These are phyloP conservation scores for Fomes fomentarius DNA, from an alignment of 1,284 basidiomycete species.

Conservation along the genomic window DNA sequence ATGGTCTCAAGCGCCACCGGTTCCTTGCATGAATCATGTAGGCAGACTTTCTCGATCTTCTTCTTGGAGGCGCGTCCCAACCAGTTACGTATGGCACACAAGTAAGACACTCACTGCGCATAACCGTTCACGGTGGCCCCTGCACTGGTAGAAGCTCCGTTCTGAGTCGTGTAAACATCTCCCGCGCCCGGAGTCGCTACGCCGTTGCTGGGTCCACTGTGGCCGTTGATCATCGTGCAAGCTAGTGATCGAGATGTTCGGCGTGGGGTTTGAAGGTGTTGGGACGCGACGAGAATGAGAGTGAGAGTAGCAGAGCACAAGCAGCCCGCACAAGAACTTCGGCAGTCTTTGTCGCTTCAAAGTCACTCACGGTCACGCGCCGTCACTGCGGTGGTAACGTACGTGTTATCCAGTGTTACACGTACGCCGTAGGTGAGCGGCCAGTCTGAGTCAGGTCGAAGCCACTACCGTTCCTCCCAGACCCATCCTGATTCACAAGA, in stretches of 20 bases:
- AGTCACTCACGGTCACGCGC: slow-evolving; percentile 2
- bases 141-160: slow-evolving; percentile 29
- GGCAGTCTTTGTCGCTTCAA: slow-evolving; percentile 1
- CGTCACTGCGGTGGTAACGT: no score
- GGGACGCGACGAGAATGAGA: background rate
- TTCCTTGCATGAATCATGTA: background rate
- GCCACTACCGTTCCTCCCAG: no score
- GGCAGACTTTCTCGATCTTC: background rate
- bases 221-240: slow-evolving; percentile 33
- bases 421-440: no score
- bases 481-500: no score
- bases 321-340: slow-evolving; percentile 3
- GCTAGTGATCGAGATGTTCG: background rate
- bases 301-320: background rate
- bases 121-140: slow-evolving; percentile 30
- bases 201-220: slow-evolving; percentile 36
- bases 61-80: background rate
- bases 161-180: slow-evolving; percentile 28
- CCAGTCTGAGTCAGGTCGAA: no score
- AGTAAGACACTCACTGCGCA: slow-evolving; percentile 29
- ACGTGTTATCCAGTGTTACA: no score
- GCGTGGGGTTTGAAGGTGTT: background rate
- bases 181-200: slow-evolving; percentile 23
- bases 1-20: slow-evolving; percentile 11
- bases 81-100: background rate